Base-by-base conservation (phyloP, 2,329 filamentous ascomycete genomes). In the Simplicillium aogashimaense region DNA sequence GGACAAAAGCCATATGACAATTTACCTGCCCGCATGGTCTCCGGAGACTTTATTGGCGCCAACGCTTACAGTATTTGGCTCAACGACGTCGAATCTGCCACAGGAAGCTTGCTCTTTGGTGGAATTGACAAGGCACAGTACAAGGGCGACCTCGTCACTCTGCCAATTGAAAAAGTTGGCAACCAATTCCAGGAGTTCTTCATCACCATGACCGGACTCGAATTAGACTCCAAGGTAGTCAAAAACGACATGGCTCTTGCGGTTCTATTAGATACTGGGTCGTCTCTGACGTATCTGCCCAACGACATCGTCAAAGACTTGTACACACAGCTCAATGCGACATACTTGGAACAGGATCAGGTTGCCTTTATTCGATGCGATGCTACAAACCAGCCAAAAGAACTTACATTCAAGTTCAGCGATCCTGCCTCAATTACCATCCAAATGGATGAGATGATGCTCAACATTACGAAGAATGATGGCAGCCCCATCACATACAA, bases 21-120 rank as follows among this genome's bases (percentile, higher is more conserved):
- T 55, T 65, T 89, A 7, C 83, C 83, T 2, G 70, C 74, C 33
- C 74, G 74, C 44, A 66, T 89, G 65, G 74, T 74, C 2, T 59
- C 74, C 25, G 65, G 73, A 4, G 78, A 76, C 7, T 40, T 71
- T 37, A 86, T 86, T 47, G 60, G 71, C 14, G 78, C 80, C 14
- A 81, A 74, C 40, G 79, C 82, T 2, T 89, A 81, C 62, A 86
- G 81, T 53, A 60, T 90, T 34, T 88, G 81, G 78, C 66, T 88
- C 14, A 83, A 88, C 59, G 82, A 87, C 52, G 63, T 86, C 7
- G 70, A 79, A 46, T 66, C 81, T 17, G 74, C 60, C 50, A 76
- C 67, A 0, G 84, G 84, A 40, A 79, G 66, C 44, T 78, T 89
- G 40, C 63, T 89, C 2, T 89, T 89, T 49, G 84, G 84, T 25